Conservation (phyloP, 208 protist genomes). For the Crithidia thermophila region DNA sequence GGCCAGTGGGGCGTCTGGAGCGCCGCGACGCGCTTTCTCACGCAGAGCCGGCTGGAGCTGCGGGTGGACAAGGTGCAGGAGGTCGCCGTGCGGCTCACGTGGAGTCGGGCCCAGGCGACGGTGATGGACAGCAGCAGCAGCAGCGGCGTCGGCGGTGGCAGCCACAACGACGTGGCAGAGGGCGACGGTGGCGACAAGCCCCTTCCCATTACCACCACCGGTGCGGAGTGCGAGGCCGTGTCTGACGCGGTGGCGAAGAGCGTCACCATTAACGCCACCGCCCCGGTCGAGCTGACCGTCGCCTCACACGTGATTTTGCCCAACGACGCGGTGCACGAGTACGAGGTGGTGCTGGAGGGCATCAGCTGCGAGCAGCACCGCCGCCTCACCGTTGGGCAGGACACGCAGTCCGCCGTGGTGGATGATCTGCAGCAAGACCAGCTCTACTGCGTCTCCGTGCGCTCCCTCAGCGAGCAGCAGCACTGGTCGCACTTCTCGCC, state of each 20-base stretch:
- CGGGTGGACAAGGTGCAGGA: conserved; percentile 81
- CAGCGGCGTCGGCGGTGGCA: background rate
- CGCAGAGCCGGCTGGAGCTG: conserved; percentile 76
- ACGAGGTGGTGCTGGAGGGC: conserved; percentile 78
- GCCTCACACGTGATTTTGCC: conserved; percentile 57
- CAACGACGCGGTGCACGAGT: conserved; percentile 77
- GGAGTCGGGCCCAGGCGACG: conserved; percentile 64
- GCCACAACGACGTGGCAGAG: conserved; percentile 6
- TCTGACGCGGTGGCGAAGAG: background rate
- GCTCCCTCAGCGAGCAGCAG: conserved; percentile 74
- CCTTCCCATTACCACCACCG: background rate
- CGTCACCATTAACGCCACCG: background rate
- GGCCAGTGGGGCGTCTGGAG: conserved; percentile 91
- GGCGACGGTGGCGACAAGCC: conserved; percentile 19
- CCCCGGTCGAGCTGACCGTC: background rate
- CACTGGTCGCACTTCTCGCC: conserved; percentile 87
- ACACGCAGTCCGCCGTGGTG: conserved; percentile 55
- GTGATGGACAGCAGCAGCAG: conserved; percentile 31
- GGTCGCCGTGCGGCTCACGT: conserved; percentile 61
- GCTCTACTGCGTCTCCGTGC: conserved; percentile 83
- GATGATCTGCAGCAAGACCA: conserved; percentile 72
- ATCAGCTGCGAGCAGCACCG: conserved; percentile 58
- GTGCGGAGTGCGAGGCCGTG: background rate
- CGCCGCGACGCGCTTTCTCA: conserved; percentile 75
- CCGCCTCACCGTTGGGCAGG: conserved; percentile 53